These are phyloP conservation scores for Apiosordaria backusii DNA, from an alignment of 495 filamentous ascomycete species.

Conservation along the genomic window DNA sequence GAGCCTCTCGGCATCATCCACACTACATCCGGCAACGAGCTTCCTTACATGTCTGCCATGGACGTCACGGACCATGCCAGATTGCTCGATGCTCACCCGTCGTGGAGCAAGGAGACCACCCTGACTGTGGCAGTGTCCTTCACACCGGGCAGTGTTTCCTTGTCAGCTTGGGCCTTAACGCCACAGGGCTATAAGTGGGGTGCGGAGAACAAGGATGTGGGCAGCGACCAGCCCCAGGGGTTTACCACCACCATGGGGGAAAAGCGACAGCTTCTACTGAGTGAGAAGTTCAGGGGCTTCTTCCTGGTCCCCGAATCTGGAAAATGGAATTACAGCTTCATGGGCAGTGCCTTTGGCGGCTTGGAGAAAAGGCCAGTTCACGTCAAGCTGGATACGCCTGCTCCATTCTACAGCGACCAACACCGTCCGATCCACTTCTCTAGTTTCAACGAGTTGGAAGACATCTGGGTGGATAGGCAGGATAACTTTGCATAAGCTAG, in stretches of 20 bases:
- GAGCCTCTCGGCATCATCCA: slow-evolving; percentile 96
- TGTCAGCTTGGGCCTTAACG: slow-evolving; percentile 88
- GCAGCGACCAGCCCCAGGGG: slow-evolving; percentile 87
- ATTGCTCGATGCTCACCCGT: slow-evolving; percentile 75
- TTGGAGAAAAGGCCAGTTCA: slow-evolving; percentile 85
- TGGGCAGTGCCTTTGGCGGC: slow-evolving; percentile 80
- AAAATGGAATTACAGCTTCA: slow-evolving; percentile 97
- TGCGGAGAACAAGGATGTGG: slow-evolving; percentile 87
- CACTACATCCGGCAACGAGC: slow-evolving; percentile 90
- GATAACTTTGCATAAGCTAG: slow-evolving; percentile 75
- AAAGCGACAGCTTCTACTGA: slow-evolving; percentile 90
- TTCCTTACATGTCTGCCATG: slow-evolving; percentile 88
- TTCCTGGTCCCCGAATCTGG: slow-evolving; percentile 91
- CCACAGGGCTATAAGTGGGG: slow-evolving; percentile 96
- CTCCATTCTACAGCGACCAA: slow-evolving; percentile 87
- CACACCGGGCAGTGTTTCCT: slow-evolving; percentile 95
- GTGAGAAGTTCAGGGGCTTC: slow-evolving; percentile 87
- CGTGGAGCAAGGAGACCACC: slow-evolving; percentile 88
- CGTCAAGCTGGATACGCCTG: slow-evolving; percentile 89
- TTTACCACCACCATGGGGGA: slow-evolving; percentile 91
- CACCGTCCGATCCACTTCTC: slow-evolving; percentile 94
- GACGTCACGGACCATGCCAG: slow-evolving; percentile 93
- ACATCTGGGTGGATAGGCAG: slow-evolving; percentile 80
- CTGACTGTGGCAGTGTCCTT: slow-evolving; percentile 96
- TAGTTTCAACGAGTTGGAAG: slow-evolving; percentile 87